Evolutionary conservation across 2,329 filamentous ascomycete species (phyloP), one percentile per base, ranked within the genome.

Genomic region (Lecanicillium sp.): DNA sequence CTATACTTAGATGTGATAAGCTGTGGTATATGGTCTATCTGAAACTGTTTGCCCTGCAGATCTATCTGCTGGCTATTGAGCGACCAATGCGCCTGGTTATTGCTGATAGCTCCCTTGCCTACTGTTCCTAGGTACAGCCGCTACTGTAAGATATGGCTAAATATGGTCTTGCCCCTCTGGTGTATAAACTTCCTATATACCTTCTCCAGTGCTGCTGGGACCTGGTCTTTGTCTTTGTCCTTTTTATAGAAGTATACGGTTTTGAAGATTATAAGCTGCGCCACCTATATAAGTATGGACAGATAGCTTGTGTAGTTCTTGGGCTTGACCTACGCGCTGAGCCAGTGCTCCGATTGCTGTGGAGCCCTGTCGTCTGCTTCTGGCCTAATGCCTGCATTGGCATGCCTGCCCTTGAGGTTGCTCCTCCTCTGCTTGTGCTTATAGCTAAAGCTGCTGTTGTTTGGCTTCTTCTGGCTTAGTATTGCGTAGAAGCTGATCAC

Each of bases 401-500:
- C 22, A 25, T 25, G 22, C 22, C 22, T 25, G 22, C 22, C 22
- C 22, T 25, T 25, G 17, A 10, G 30, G 30, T 33, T 18, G 10
- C 30, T 15, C 17, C 30, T 17, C 9, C 30, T 33, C 12, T 15
- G 30, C 30, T 10, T 17, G 15, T 8, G n/a, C n/a, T 17, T 15
- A 10, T 33, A 7, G 30, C 30, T 13, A 11, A 12, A n/a, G n/a
- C 17, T 18, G 14, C 30, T 13, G 17, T 12, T 12, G 17, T 29
- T 17, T 18, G 9, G 22, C 35, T 17, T 37, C 27, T 25, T 37
- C 22, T 15, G 13, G 17, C 35, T 37, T 11, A 29, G 18, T 15
- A 29, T 37, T n/a, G 35, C 35, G 30, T 15, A 33, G 30, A 33
- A 33, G 30, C 30, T 33, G n/a, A 33, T n/a, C 30, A 33, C 30